These are phyloP conservation scores for Sugiyamaella xylanicola DNA, from an alignment of 1,139 yeast species.

Conservation along the genomic window DNA sequence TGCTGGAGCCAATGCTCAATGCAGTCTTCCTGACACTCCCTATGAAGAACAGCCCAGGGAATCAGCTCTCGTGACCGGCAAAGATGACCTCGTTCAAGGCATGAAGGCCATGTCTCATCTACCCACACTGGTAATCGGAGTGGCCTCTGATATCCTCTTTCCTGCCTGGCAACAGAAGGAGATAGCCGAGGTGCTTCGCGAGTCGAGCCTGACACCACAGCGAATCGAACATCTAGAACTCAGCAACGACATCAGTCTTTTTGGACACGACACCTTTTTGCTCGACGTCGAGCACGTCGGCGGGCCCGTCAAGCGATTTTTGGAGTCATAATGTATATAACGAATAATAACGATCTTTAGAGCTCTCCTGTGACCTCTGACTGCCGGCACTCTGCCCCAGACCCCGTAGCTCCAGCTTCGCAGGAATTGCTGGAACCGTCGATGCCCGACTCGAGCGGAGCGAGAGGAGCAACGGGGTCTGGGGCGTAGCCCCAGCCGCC, in stretches of 20 bases:
- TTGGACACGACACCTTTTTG: slow-evolving; percentile 89
- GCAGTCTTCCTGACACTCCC: slow-evolving; percentile 56
- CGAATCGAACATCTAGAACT: slow-evolving; percentile 66
- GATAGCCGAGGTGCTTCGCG: slow-evolving; percentile 61
- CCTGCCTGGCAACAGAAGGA: slow-evolving; percentile 96
- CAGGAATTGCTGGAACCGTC: neutral
- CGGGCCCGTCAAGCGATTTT: slow-evolving; percentile 65
- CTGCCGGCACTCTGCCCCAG: neutral
- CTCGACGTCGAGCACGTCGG: slow-evolving; percentile 80
- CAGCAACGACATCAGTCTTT: slow-evolving; percentile 72
- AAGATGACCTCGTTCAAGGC: slow-evolving; percentile 65
- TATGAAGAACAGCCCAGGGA: slow-evolving; percentile 52
- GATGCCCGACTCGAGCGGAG: neutral
- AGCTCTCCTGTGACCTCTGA: too few species aligned
- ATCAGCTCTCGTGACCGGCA: slow-evolving; percentile 31
- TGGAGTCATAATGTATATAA: slow-evolving; percentile 40
- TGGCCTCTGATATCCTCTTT: slow-evolving; percentile 85
- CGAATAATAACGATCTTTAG: neutral
- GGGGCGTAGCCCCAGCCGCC: neutral
- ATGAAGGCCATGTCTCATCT: slow-evolving; percentile 62
- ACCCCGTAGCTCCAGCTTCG: neutral
- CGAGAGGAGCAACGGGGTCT: neutral
- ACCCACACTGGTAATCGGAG: slow-evolving; percentile 79
- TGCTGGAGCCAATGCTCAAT: slow-evolving; percentile 32
- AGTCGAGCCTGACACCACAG: slow-evolving; percentile 44